Evolutionary conservation across 371 early-diverging fungal genomes (phyloP).

Genomic region (Conidiobolus incongruus): DNA sequence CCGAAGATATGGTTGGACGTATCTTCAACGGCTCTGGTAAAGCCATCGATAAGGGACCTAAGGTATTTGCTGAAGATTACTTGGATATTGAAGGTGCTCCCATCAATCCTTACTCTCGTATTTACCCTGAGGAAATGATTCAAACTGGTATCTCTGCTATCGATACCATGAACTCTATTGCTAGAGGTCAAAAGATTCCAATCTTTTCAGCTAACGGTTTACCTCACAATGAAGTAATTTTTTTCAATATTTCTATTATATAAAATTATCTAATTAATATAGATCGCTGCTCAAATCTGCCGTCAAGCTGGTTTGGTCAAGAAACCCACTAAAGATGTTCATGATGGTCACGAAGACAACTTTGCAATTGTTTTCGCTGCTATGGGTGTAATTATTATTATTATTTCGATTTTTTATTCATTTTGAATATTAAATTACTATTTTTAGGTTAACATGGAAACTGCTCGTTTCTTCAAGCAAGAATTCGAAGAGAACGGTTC

Average conservation of each 20-base stretch:
- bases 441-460: slow-evolving; percentile 90
- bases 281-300: slow-evolving; percentile 99
- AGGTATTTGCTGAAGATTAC: slow-evolving; percentile 97
- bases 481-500: slow-evolving; percentile 99
- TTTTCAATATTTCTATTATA: not conserved
- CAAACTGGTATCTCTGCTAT: slow-evolving; percentile 99
- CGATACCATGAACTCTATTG: slow-evolving; percentile 99
- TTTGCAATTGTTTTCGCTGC: slow-evolving; percentile 99
- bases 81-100: slow-evolving; percentile 97
- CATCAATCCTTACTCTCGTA: slow-evolving; percentile 98
- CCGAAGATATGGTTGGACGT: slow-evolving; percentile 99
- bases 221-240: slow-evolving; percentile 94
- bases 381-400: slow-evolving; percentile 66
- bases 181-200: slow-evolving; percentile 99
- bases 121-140: slow-evolving; percentile 99
- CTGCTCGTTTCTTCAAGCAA: slow-evolving; percentile 99
- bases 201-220: slow-evolving; percentile 99
- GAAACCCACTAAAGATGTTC: slow-evolving; percentile 82
- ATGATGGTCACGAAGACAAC: slow-evolving; percentile 98
- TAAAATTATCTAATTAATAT: not conserved
- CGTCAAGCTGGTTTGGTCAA: slow-evolving; percentile 98
- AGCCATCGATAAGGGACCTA: slow-evolving; percentile 97
- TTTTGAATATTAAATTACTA: not conserved
- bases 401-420: not conserved
- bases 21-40: slow-evolving; percentile 99